Base-by-base conservation (phyloP, 2,329 filamentous ascomycete species). In the Penicillium sp. region DNA sequence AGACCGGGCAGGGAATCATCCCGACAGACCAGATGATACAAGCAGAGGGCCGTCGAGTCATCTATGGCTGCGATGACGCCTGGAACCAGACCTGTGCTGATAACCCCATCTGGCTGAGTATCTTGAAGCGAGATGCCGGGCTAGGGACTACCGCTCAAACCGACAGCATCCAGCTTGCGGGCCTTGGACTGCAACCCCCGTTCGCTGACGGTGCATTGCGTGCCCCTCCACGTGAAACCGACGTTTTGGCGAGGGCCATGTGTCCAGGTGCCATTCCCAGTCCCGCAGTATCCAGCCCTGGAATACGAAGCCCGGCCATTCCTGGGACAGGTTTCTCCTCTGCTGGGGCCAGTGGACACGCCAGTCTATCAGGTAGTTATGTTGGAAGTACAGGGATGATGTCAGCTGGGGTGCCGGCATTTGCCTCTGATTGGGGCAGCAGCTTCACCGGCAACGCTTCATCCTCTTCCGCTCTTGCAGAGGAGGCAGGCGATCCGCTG, bases 71-170 rank as follows among this genome's bases (percentile, higher is more conserved):
- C 13, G 60, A 66, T 48, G 68, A 71, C 29, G 60, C 60, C n/a
- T 71, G 67, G 67, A 70, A 71, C 44, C 67, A 74, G 59, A 76
- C 74, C 3, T 72, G 72, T 47, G 74, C 74, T 6, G 74, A 76
- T 54, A 75, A 75, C 43, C 61, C 69, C n/a, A 60, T 69, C 8
- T 76, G 74, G 74, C 62, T 76, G 9, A 67, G 68, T 47, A 60
- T 74, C 24, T 57, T 76, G 44, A 76, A 76, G 56, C 70, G 69
- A 8, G 70, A 75, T 50, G 61, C 67, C 33, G 73, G 73, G 3
- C 56, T 76, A 15, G 61, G 66, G 20, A 53, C 59, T 13, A 49
- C 62, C 1, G 64, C 64, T 10, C 57, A 61, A n/a, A 62, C 66
- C 6, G 63, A 70, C 15, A 60, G 65, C 37, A 64, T 70, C 10